Evolutionary conservation across 1,284 basidiomycete species (phyloP), one percentile per base, ranked within the genome.

Genomic region (Psilocybe mexicana): DNA sequence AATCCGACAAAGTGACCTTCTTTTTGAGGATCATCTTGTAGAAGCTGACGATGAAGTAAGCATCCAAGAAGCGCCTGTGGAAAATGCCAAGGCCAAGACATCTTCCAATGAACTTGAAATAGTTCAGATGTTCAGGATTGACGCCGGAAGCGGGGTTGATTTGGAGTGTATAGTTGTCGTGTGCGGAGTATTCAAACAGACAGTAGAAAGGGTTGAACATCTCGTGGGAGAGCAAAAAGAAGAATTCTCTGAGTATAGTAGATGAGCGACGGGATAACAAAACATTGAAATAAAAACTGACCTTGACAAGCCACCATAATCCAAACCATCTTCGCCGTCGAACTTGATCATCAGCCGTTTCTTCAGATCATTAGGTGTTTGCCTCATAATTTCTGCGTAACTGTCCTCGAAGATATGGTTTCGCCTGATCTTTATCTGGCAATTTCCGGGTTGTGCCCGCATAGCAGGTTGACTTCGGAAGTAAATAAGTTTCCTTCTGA

Each of bases 321-420:
- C 94, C 66, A 97, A 77, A 70, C 94, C 95, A 74, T 97, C 94
- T 74, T 97, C 94, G 43, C 94, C 95, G 67, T 96, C 94, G 72
- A 97, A 97, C 77, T 96, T 97, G 79, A 97, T 96, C 94, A 97
- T 96, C 64, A 97, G 74, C 46, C 95, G 82, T 78, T 96, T 97
- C 84, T 96, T 96, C 68, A 97, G 74, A 71, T 97, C 94, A 69
- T 90, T 94, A 5, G 94, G 93, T 40, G 90, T 92, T 76, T 96
- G 94, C 54, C 92, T 82, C 95, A 97, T 97, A 63, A 97, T 96
- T 79, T 96, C 95, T 56, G 93, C 92, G 75, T 96, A 97, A 74
- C 88, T 91, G 70, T 96, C 94, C 73, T 97, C 94, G 65, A 97
- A 96, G 65, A 97, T 95, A 73, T 94, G 93, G 70, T 93, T 95